Evolutionary conservation across 2,329 filamentous ascomycete species (phyloP).

Genomic region (Anisogramma anomala): DNA sequence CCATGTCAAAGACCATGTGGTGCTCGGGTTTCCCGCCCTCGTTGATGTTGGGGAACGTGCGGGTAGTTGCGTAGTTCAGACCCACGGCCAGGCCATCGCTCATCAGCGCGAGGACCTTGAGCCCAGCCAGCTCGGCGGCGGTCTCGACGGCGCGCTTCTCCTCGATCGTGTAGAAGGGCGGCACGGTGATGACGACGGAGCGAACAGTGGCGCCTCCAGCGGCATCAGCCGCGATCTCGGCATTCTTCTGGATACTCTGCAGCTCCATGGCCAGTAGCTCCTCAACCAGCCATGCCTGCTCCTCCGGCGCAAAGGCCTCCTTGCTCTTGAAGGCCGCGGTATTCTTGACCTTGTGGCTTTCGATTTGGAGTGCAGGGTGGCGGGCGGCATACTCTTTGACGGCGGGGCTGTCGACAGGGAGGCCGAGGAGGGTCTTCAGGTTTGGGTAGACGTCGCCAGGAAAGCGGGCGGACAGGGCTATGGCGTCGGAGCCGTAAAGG

Average conservation of each 20-base stretch:
- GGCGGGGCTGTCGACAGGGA: constrained; percentile 47
- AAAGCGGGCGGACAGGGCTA: constrained; percentile 76
- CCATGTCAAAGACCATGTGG: constrained; percentile 95
- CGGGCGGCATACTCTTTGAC: constrained; percentile 60
- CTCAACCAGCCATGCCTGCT: constrained; percentile 68
- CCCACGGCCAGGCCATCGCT: constrained; percentile 88
- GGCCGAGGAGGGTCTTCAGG: constrained; percentile 78
- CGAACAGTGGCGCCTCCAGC: constrained; percentile 50
- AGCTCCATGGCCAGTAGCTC: constrained; percentile 94
- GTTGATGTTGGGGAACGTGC: constrained; percentile 75
- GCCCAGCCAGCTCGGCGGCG: constrained; percentile 75
- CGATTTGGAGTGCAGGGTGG: constrained; percentile 67
- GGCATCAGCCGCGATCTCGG: constrained; percentile 69
- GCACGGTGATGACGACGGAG: constrained; percentile 80
- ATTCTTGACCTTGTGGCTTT: constrained; percentile 45
- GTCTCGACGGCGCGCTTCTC: constrained; percentile 79
- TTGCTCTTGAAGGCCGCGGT: constrained; percentile 77
- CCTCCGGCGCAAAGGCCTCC: constrained; percentile 45
- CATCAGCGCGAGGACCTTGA: constrained; percentile 74
- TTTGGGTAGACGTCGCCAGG: constrained; percentile 92
- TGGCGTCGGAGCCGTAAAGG: constrained; percentile 81
- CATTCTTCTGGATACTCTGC: constrained; percentile 81
- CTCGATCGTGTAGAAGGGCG: constrained; percentile 78
- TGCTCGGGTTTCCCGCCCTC: constrained; percentile 80
- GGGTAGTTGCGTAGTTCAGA: constrained; percentile 84